Base-by-base conservation (phyloP, 495 filamentous ascomycete species). In the Penicillium bovifimosum region DNA sequence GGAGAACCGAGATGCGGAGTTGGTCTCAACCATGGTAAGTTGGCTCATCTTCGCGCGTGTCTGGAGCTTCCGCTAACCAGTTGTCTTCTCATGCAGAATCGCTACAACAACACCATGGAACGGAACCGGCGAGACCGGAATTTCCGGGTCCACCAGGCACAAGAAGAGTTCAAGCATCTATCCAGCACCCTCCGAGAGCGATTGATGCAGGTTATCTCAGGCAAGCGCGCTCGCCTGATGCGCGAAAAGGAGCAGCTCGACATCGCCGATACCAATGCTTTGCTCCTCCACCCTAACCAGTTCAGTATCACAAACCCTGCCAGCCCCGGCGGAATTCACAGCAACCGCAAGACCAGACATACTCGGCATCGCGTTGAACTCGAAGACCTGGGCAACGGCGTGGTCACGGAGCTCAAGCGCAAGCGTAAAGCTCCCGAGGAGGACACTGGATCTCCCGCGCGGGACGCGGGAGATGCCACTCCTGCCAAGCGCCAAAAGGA, bases 181-280 rank as follows among this genome's bases (percentile, higher is more conserved):
- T 76, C 87, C 0, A 70, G 74, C 13, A 96, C 88, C 5, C 76
- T 97, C 20, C 87, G 90, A 34, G 86, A 95, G 52, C 90, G 93
- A 27, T 77, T 97, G 35, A 83, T 88, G 59, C 84, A 91, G 56
- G 81, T 74, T 14, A 80, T 97, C 44, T 84, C 80, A 11, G 76
- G 81, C 29, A 92, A 91, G 62, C 87, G 88, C 46, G 77, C 79
- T 44, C 80, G 86, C 38, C 73, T 98, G 34, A 80, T 85, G 60
- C 85, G 86, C 52, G 93, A 98, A 58, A 96, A 95, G 64, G 95
- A 97, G 55, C 70, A 83, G 62, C 67, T 95, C 32, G 93, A 97
- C 55, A 88, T 96, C 32, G 81, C 85, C 11, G 95, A 97, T 60
- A 86, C 82, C 52, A 95, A 87, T 57, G 88, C 93, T 10, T 80